Base-by-base conservation (phyloP, 345 rosid genomes). In the Populus simonii region DNA sequence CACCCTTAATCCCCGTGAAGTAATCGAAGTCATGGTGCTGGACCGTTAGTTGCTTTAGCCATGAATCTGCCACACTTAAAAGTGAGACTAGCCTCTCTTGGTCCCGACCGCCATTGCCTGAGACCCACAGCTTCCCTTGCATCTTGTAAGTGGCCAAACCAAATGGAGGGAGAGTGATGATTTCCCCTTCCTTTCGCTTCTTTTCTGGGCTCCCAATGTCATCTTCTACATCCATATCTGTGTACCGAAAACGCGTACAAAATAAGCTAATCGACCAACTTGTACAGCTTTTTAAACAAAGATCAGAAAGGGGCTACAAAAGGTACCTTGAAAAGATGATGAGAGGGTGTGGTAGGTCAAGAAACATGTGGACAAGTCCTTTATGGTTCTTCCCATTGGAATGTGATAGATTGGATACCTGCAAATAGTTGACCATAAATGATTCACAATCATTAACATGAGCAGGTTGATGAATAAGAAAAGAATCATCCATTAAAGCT, bases 351-450 rank as follows among this genome's bases (percentile, higher is more conserved):
- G 99, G 84, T 96, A 96, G 8, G 97, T 88, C 53, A 96, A 96
- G 87, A 96, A 96, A 85, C 98, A 90, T 51, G 99, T 90, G 12
- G 99, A 94, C 83, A 96, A 82, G 84, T 96, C 99, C 89, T 89
- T 92, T 80, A 96, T 96, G 78, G 98, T 96, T 81, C 96, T 90
- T 78, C 98, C 98, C 99, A 94, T 96, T 22, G 99, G 99, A 72
- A 96, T 96, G 85, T 92, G 99, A 81, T 96, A 96, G 43, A 96
- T 96, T 0, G 99, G 99, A 70, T 96, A 96, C 97, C 97, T 92
- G 83, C 55, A 78, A 2, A 62, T 61, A 16, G 53, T 61, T 69
- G 62, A 69, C 57, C 77, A 59, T 36, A 73, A 70, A 31, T 45
- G 47, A 45, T 43, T n/a, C 51, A 5, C 3, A 12, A 15, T 78